Evolutionary conservation across 257 asterid species (phyloP).

Genomic region (Solanum bulbocastanum): DNA sequence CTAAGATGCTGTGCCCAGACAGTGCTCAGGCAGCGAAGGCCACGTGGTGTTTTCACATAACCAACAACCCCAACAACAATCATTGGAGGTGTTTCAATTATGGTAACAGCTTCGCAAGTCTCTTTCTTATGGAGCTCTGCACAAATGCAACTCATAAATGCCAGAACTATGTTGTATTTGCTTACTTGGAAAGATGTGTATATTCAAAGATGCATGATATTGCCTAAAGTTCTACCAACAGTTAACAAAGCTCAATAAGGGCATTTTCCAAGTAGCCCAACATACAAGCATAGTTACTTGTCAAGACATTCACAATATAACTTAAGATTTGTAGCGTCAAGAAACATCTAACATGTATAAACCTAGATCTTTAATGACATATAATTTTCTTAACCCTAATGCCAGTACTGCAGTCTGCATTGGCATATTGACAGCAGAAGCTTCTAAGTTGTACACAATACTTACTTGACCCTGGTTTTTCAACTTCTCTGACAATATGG

Average conservation of each 20-base stretch:
- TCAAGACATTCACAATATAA: neutral
- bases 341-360: neutral
- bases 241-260: neutral
- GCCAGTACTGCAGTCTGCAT: neutral
- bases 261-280: neutral
- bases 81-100: constrained; percentile 74
- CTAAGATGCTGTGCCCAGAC: constrained; percentile 83
- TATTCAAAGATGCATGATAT: neutral
- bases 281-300: neutral
- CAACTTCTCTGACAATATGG: constrained; percentile 78
- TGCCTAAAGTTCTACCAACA: neutral
- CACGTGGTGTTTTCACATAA: constrained; percentile 69
- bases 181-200: neutral
- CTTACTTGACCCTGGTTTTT: constrained; percentile 85
- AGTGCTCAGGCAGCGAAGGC: constrained; percentile 59
- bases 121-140: constrained; percentile 83
- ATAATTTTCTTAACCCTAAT: neutral
- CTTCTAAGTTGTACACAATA: neutral
- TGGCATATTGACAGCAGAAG: neutral
- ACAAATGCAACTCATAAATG: neutral
- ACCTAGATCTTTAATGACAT: neutral
- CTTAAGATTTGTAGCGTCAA: neutral
- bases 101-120: constrained; percentile 79
- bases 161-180: neutral
- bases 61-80: constrained; percentile 81